These are phyloP conservation scores for Venturia carpophila DNA, from an alignment of 2,329 filamentous ascomycete species.

Conservation along the genomic window DNA sequence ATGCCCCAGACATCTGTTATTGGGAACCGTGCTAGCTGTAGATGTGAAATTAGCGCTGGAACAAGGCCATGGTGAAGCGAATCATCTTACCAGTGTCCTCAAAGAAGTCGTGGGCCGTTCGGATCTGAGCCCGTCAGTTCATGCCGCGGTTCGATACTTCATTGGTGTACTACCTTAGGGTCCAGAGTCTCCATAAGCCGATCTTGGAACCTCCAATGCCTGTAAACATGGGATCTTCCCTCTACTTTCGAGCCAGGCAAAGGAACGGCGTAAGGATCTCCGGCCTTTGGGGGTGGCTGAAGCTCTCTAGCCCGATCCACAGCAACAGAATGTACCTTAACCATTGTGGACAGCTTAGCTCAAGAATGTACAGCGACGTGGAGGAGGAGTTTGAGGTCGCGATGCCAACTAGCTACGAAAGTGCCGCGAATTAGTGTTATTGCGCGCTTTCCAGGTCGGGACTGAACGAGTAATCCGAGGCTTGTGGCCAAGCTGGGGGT, in stretches of 20 bases:
- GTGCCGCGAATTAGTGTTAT: background rate
- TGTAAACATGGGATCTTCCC: slow-evolving; percentile 68
- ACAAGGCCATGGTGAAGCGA: background rate
- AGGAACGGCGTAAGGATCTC: slow-evolving; percentile 68
- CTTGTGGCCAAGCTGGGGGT: background rate
- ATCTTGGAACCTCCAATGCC: slow-evolving; percentile 72
- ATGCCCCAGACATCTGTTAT: slow-evolving; percentile 67
- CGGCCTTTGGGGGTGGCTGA: slow-evolving; percentile 57
- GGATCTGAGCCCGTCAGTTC: slow-evolving; percentile 34
- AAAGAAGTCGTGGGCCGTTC: slow-evolving; percentile 74
- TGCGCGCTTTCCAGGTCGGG: background rate
- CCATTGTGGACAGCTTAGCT: slow-evolving; percentile 2
- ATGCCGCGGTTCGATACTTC: slow-evolving; percentile 12
- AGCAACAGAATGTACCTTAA: slow-evolving; percentile 7
- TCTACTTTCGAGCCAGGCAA: slow-evolving; percentile 67
- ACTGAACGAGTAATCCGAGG: background rate
- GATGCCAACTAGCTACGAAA: background rate
- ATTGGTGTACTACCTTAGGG: slow-evolving; percentile 44
- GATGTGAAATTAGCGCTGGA: slow-evolving; percentile 1
- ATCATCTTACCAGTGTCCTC: slow-evolving; percentile 49
- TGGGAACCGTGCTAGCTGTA: slow-evolving; percentile 40
- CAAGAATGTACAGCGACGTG: background rate
- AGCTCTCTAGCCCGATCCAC: slow-evolving; percentile 39
- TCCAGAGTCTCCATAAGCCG: slow-evolving; percentile 65
- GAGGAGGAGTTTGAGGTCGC: background rate